Evolutionary conservation across 2,329 filamentous ascomycete genomes (phyloP), one percentile per base, ranked within the genome.

Genomic region (Helotiales sp.): DNA sequence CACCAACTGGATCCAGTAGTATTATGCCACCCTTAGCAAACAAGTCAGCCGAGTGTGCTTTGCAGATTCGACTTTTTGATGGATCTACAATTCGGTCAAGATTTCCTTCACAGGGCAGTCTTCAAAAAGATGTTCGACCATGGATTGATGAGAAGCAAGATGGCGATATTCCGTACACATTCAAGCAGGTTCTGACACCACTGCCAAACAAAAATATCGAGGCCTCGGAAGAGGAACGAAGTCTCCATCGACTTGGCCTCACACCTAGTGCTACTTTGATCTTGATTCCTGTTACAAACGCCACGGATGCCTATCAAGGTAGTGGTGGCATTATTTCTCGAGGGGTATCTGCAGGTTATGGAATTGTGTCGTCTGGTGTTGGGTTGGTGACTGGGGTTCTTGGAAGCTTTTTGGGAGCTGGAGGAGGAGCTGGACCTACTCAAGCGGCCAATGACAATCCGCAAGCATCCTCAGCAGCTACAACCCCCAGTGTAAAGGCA

Each of bases 31-130:
- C 59, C 33, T 63, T 58, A 9, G 47, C 52, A 33, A 56, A 48
- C 3, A 56, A 54, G 5, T 56, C 60, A 68, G 59, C 62, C 46
- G 71, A 72, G 34, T 86, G 84, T 62, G 82, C 87, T 17, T 76
- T 97, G 1, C 91, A 95, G 67, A 83, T 96, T 17, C 84, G 93
- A 7, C 78, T 96, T 0, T 89, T 96, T 56, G 91, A 97, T 69
- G 93, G 93, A 9, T 87, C 86, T 10, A 92, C 86, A 1, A 82
- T 97, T 17, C 85, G 91, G 38, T 82, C 80, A 3, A 85, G 82
- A 17, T 96, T 97, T 71, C 77, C 84, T 10, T 83, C 85, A 22
- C 76, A 76, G 2, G 78, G 82, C 6, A 89, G 82, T 0, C 79
- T 97, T 3, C 73, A 77, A 6, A 76, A 72, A 6, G 83, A 90